phyloP scores from a whole-genome alignment of 1,284 basidiomycete species.

The Sphaerobolus stellatus region DNA sequence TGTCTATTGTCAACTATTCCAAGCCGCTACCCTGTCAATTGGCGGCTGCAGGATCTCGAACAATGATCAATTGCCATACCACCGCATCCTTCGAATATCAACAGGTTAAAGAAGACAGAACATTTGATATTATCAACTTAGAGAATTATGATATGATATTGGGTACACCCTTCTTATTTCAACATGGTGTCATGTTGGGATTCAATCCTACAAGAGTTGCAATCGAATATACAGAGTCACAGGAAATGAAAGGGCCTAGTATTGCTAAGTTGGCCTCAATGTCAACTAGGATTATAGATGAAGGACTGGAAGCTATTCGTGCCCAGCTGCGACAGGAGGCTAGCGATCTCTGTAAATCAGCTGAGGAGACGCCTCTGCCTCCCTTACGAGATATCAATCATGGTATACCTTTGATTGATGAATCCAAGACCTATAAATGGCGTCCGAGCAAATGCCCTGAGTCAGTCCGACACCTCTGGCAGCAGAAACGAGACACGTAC shows the following conservation, averaged over 20 bases:
- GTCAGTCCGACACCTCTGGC: slow-evolving; percentile 27
- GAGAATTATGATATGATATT: too few species aligned
- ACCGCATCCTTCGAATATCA: slow-evolving; percentile 21
- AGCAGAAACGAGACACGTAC: slow-evolving; percentile 30
- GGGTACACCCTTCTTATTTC: too few species aligned
- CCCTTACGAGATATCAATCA: slow-evolving; percentile 40
- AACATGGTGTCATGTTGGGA: too few species aligned
- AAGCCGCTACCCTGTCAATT: too few species aligned
- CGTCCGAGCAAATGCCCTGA: slow-evolving; percentile 33
- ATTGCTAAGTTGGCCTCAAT: slow-evolving; percentile 12
- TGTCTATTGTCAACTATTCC: slow-evolving; percentile 19
- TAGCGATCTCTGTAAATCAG: slow-evolving; percentile 26
- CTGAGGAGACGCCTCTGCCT: slow-evolving; percentile 26
- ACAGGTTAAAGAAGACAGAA: slow-evolving; percentile 15
- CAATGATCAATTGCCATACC: slow-evolving; percentile 15
- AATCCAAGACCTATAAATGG: slow-evolving; percentile 29
- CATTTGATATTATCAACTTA: too few species aligned
- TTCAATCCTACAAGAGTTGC: too few species aligned
- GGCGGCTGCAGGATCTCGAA: slow-evolving; percentile 30
- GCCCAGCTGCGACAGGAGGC: slow-evolving; percentile 21
- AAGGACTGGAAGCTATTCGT: slow-evolving; percentile 16
- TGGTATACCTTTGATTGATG: slow-evolving; percentile 37
- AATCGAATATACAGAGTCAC: too few species aligned
- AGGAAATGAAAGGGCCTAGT: slow-evolving; percentile 22
- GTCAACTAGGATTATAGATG: slow-evolving; percentile 18